These are phyloP conservation scores for Clonostachys rhizophaga DNA, from an alignment of 2,329 filamentous ascomycete species.

Conservation along the genomic window DNA sequence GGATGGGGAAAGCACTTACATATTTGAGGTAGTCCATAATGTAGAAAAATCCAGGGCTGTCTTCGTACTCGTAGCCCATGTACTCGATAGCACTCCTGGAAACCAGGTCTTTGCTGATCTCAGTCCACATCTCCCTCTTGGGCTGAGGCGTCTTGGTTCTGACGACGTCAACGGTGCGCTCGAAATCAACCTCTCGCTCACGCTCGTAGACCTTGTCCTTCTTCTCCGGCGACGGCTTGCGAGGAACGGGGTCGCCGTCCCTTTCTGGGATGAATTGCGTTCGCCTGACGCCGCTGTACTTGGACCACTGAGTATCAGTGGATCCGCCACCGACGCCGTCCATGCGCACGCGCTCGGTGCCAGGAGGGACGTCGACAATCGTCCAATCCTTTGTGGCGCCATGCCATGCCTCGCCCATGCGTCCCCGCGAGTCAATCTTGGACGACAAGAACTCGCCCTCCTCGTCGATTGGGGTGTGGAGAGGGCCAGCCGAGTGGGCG, in stretches of 20 bases:
- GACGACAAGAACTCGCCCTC: conserved; percentile 59
- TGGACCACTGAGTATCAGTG: conserved; percentile 74
- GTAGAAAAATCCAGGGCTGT: conserved; percentile 87
- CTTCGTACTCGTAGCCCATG: conserved; percentile 82
- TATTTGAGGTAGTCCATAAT: conserved; percentile 85
- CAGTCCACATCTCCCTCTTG: conserved; percentile 80
- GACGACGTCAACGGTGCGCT: conserved; percentile 49
- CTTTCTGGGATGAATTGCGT: conserved; percentile 70
- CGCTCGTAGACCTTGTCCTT: conserved; percentile 35
- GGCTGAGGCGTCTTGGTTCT: conserved; percentile 34
- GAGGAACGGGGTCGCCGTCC: conserved; percentile 32
- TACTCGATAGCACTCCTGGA: conserved; percentile 81
- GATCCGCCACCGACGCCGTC: conserved; percentile 71
- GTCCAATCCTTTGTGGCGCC: conserved; percentile 74
- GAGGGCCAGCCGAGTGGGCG: conserved; percentile 44
- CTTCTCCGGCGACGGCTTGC: conserved; percentile 21
- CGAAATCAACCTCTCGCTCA: conserved; percentile 45
- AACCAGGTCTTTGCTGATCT: conserved; percentile 92
- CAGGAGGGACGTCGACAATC: conserved; percentile 79
- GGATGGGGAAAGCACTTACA: conserved; percentile 50
- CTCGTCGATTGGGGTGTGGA: conserved; percentile 39
- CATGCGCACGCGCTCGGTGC: conserved; percentile 77
- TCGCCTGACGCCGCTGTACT: conserved; percentile 72
- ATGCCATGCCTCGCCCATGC: conserved; percentile 68
- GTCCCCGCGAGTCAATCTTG: conserved; percentile 54